phyloP scores from a whole-genome alignment of 2,329 filamentous ascomycete genomes.

The Trichophyton rubrum region DNA sequence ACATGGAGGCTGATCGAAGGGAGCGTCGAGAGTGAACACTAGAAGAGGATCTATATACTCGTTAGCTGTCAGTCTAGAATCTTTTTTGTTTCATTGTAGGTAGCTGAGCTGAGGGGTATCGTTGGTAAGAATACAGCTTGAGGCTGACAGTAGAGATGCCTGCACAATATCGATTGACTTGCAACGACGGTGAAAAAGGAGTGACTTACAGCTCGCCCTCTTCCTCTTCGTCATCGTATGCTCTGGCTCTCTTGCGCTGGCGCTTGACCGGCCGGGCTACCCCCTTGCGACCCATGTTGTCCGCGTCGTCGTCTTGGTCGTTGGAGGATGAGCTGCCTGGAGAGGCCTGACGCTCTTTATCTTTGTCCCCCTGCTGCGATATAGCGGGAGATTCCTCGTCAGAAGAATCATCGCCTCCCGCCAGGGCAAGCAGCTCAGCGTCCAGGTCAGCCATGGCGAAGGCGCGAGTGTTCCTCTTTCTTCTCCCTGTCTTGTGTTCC shows the following conservation, averaged over 20 bases:
- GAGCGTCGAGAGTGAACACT: conserved; percentile 53
- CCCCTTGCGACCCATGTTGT: conserved; percentile 39
- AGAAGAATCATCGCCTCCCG: conserved; percentile 53
- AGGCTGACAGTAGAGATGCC: neutral
- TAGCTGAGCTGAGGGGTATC: neutral
- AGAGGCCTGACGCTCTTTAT: conserved; percentile 26
- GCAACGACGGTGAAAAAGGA: conserved; percentile 4
- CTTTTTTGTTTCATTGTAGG: neutral
- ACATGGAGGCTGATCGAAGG: conserved; percentile 74
- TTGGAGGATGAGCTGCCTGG: conserved; percentile 39
- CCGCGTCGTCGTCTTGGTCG: conserved; percentile 30
- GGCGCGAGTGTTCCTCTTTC: neutral
- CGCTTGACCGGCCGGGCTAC: conserved; percentile 26
- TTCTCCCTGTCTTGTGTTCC: too few relatives aligned
- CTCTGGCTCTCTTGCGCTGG: conserved; percentile 33
- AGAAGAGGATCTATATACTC: conserved; percentile 41
- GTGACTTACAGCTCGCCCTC: conserved; percentile 61
- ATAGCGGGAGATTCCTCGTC: conserved; percentile 42
- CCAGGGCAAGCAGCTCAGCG: conserved; percentile 84
- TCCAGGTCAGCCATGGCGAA: conserved; percentile 71
- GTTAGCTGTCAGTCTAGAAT: neutral
- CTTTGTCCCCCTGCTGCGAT: conserved; percentile 40
- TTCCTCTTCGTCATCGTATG: conserved; percentile 58
- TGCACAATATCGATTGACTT: neutral
- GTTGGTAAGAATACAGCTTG: neutral